Percentiles rank a stretch among this genome's conserved stretches.
phyloP scores from a whole-genome alignment of 805 yeast species.

The Candida namnaoensis region DNA sequence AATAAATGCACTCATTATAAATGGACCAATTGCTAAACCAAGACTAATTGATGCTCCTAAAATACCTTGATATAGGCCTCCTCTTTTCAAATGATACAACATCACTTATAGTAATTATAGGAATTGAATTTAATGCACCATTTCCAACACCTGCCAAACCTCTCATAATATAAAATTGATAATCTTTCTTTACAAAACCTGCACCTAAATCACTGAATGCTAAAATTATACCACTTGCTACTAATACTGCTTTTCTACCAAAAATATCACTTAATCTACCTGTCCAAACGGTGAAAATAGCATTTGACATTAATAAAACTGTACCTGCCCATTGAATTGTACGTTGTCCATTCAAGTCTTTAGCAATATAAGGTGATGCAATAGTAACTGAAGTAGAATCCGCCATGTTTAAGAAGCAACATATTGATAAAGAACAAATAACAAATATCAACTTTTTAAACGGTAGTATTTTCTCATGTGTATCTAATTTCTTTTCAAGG shows the following conservation, averaged over 20 bases:
- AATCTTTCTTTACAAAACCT: constrained; percentile 36
- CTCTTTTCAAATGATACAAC: constrained; percentile 36
- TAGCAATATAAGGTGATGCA: constrained; percentile 37
- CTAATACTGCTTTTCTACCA: constrained; percentile 38
- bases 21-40: constrained; percentile 50
- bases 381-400: constrained; percentile 43
- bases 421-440: not conserved
- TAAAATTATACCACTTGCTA: constrained; percentile 29
- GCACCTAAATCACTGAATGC: constrained; percentile 37
- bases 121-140: constrained; percentile 41
- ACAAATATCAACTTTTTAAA: not conserved
- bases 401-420: constrained; percentile 1
- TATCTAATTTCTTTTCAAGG: constrained; percentile 4
- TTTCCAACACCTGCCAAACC: constrained; percentile 49
- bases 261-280: constrained; percentile 51
- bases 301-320: constrained; percentile 39
- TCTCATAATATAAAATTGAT: constrained; percentile 39
- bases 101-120: constrained; percentile 45
- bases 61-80: constrained; percentile 50
- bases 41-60: constrained; percentile 40
- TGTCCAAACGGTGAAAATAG: constrained; percentile 42
- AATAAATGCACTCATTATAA: constrained; percentile 43
- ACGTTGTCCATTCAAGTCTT: constrained; percentile 32
- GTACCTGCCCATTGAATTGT: constrained; percentile 57
- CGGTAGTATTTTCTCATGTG: constrained; percentile 2